Evolutionary conservation across 2,329 filamentous ascomycete species (phyloP).

Genomic region (Lachnellula hyalina): DNA sequence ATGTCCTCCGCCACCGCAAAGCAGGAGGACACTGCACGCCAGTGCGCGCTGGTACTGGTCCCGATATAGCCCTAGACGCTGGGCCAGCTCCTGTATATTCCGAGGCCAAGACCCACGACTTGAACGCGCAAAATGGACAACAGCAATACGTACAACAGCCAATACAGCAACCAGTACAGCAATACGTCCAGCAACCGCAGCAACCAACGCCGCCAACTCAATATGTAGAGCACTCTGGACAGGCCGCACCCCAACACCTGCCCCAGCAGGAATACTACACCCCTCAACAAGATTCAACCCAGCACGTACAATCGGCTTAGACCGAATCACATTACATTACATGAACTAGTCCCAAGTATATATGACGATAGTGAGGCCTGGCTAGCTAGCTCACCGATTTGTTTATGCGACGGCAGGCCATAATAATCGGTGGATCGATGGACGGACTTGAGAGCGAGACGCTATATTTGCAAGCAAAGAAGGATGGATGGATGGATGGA

Average conservation of each 20-base stretch:
- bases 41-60: not conserved
- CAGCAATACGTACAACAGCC: not conserved
- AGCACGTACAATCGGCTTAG: not conserved
- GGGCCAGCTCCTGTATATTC: not conserved
- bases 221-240: no score
- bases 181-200: not conserved
- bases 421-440: no score
- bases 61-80: not conserved
- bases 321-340: not conserved
- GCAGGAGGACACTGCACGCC: conserved; percentile 14
- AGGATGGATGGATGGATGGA: no score
- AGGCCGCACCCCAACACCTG: no score
- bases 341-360: no score
- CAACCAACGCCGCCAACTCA: no score
- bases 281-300: not conserved
- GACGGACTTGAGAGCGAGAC: no score
- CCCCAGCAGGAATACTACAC: not conserved
- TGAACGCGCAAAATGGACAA: not conserved
- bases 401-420: no score
- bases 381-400: no score
- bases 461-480: no score
- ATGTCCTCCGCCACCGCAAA: conserved; percentile 15
- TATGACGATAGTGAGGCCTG: no score
- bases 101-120: not conserved
- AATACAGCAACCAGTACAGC: not conserved